Evolutionary conservation across 495 filamentous ascomycete genomes (phyloP), one percentile per base, ranked within the genome.

Genomic region (Pyrenula aspistea): DNA sequence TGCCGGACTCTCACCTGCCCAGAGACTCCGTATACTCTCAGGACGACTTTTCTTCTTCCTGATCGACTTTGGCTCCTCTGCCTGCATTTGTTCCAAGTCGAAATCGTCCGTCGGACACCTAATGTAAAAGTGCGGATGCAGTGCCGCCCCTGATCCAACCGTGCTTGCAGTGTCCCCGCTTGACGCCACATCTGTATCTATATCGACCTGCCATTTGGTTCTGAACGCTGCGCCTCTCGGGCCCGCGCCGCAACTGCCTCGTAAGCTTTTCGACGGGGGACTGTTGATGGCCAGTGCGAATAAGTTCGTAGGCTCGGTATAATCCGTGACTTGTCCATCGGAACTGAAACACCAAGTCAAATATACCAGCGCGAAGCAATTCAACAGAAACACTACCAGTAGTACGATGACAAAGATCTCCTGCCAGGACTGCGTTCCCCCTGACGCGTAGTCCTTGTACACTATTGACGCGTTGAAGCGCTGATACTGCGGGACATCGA

Each of bases 261-360:
- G 67, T 21, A 89, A 58, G 12, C 67, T 62, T 21, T 70, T 55
- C 23, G 73, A 78, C 0, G 79, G 73, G 21, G 87, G 86, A 49
- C 78, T 83, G 63, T 88, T 88, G 24, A 90, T 67, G 1, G 85
- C 80, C 0, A 90, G 67, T 0, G 82, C 67, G 63, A 90, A 90
- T 0, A 89, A 67, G 59, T 89, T 88, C 53, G 79, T 77, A 1
- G 86, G 85, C 58, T 91, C 86, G 12, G 83, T 87, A 68, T 85
- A 89, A 65, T 90, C 87, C 11, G 82, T 86, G 15, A 88, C 72
- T 49, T 85, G 82, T 0, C 73, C 71, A 53, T 69, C 68, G 51
- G 63, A 57, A 55, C 71, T 67, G 21, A 76, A 63, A 22, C 73
- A 67, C 36, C 73, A 60, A 54, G 79, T 51, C 60, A 84, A 70